Percentiles rank a stretch among this genome's conserved stretches.
Evolutionary conservation across 2,329 filamentous ascomycete genomes (phyloP).

Genomic region (Claviceps purpurea): DNA sequence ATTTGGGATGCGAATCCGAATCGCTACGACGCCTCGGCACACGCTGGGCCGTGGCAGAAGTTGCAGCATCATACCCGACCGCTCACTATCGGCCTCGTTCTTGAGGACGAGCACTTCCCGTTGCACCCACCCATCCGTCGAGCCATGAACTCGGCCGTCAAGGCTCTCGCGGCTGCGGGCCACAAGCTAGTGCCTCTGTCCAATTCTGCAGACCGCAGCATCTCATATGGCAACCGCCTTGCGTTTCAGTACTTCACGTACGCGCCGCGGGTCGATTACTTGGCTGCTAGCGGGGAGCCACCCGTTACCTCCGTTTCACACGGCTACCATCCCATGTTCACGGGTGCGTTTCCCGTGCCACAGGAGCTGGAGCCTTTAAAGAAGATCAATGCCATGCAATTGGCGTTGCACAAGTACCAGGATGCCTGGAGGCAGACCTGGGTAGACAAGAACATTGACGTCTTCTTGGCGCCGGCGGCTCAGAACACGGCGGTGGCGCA

Average conservation of each 20-base stretch:
- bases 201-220: constrained; percentile 6
- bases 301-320: not conserved
- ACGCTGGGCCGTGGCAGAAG: constrained; percentile 32
- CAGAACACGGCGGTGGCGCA: constrained; percentile 37
- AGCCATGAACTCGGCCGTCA: constrained; percentile 26
- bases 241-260: constrained; percentile 3
- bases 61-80: constrained; percentile 9
- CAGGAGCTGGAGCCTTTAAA: constrained; percentile 19
- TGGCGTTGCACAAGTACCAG: constrained; percentile 15
- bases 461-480: constrained; percentile 33
- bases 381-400: constrained; percentile 13
- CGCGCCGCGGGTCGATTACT: not conserved
- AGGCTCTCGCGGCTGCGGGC: constrained; percentile 26
- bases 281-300: not conserved
- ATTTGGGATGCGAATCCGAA: constrained; percentile 28
- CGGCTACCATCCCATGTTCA: not conserved
- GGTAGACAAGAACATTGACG: constrained; percentile 31
- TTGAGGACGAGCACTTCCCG: constrained; percentile 32
- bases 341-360: constrained; percentile 1
- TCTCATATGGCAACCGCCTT: constrained; percentile 6
- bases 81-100: constrained; percentile 34
- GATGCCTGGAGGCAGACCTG: constrained; percentile 28
- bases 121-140: constrained; percentile 37
- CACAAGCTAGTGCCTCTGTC: constrained; percentile 28
- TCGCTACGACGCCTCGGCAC: constrained; percentile 27